Base-by-base conservation (phyloP, 257 asterid species). In the Rhazya stricta region DNA sequence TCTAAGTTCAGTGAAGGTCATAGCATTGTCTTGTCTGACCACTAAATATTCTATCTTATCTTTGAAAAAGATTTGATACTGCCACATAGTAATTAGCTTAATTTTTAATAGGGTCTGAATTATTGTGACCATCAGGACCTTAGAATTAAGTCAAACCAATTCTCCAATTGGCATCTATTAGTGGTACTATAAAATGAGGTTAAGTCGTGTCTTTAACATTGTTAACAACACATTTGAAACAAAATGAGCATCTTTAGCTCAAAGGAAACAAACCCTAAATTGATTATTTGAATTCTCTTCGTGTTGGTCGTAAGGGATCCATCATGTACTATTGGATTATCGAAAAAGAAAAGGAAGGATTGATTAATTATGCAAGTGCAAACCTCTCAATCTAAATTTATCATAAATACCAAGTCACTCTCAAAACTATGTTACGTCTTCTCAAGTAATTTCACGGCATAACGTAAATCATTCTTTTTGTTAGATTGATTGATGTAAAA, bases 261-360 rank as follows among this genome's bases (percentile, higher is more conserved):
- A 56, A 1, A 56, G 25, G 25, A 32, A 56, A 56, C 62, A 56
- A 56, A 63, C 69, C 69, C 45, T 34, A 6, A 34, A 13, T 32
- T 34, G 25, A 8, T 63, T 61, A 11, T 25, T 63, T 45, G 69
- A 63, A 27, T 63, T 63, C 34, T 63, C 69, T 63, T 63, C 69
- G 16, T 32, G 5, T 62, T 62, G 69, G 45, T 25, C 13, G 25
- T 45, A 62, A 62, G 19, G 36, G 3, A 27, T 3, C 4, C 18
- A 1, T 6, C 6, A 15, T 53, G 21, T 21, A n/a, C n/a, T n/a
- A n/a, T n/a, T n/a, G n/a, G n/a, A n/a, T n/a, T n/a, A n/a, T n/a
- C n/a, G 21, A 12, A 51, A 51, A 51, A 51, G 9, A 51, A 2
- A 11, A 21, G 3, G 21, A 51, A 11, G 58, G 58, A 11, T 51